Base-by-base conservation (phyloP, 805 yeast genomes). In the Clavispora santaluciae region DNA sequence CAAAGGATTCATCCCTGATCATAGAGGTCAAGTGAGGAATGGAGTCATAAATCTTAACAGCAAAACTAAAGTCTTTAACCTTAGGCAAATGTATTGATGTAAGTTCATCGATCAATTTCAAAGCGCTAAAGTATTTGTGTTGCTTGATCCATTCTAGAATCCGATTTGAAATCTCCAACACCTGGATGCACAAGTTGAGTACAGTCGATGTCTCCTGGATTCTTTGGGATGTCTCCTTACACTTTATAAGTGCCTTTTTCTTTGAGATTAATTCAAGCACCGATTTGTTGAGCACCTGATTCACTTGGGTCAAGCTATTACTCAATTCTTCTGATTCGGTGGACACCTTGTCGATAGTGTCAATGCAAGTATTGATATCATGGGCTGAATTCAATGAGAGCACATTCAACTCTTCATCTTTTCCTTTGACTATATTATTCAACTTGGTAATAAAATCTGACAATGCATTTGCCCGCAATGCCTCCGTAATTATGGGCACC, bases 111-210 rank as follows among this genome's bases (percentile, higher is more conserved):
- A 89, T 66, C 50, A 84, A 78, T 59, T 88, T 87, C 51, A 93
- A 75, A 0, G 97, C 97, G 44, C 85, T 85, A 59, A 87, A 90
- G 52, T 86, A 86, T 51, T 82, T 81, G 52, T 80, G 79, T 44
- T 78, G 79, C 39, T 80, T 76, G 45, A 88, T 83, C 55, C 90
- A 68, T 29, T 86, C 90, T 56, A 88, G 87, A 36, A 89, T 86
- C 54, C 81, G 85, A 62, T 89, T 90, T 12, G 95, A 85, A 50
- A 85, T 75, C 55, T 90, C 95, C 41, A 91, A 70, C 8, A 90
- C 90, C 48, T 84, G 88, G 18, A 90, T 68, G 50, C 95, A 84
- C 37, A 81, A 72, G 40, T 76, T 78, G 25, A 91, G 76, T 16
- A 87, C 79, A 29, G 76, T 72, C 6, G 76, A 76, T 0, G 95